Evolutionary conservation across 768 basidiomycete genomes (phyloP).

Genomic region (Kwoniella sp.): DNA sequence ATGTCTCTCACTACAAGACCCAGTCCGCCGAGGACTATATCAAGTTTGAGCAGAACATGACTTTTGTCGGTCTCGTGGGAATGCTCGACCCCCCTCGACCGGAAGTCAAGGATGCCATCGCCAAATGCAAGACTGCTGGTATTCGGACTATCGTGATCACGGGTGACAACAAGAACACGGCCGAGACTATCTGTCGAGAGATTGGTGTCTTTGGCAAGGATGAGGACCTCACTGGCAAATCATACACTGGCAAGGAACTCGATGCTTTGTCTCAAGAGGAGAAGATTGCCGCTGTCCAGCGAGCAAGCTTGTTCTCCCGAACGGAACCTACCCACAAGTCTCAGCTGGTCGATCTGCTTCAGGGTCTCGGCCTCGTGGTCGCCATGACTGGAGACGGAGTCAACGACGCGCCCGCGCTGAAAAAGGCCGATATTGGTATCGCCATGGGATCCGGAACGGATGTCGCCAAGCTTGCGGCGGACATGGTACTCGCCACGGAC

Average conservation of each 20-base stretch:
- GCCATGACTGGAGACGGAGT: slow-evolving; percentile 97
- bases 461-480: slow-evolving; percentile 94
- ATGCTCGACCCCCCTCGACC: slow-evolving; percentile 98
- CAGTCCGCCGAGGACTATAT: slow-evolving; percentile 78
- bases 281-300: slow-evolving; percentile 81
- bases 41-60: slow-evolving; percentile 86
- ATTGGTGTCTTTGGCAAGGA: slow-evolving; percentile 87
- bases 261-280: slow-evolving; percentile 78
- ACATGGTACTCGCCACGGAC: slow-evolving; percentile 79
- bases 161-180: slow-evolving; percentile 96
- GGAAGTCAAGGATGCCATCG: slow-evolving; percentile 82
- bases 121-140: slow-evolving; percentile 86
- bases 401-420: slow-evolving; percentile 95
- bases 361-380: slow-evolving; percentile 86
- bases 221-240: slow-evolving; percentile 91
- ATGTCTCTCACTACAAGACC: slow-evolving; percentile 78
- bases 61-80: slow-evolving; percentile 92
- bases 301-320: slow-evolving; percentile 85
- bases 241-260: slow-evolving; percentile 89
- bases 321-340: slow-evolving; percentile 95
- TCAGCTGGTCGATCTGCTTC: slow-evolving; percentile 89
- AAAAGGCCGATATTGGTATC: slow-evolving; percentile 96
- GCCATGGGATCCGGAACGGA: slow-evolving; percentile 99
- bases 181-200: slow-evolving; percentile 93
- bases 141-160: slow-evolving; percentile 97